phyloP scores from a whole-genome alignment of 441 rosid genomes.

The Sinapis alba region DNA sequence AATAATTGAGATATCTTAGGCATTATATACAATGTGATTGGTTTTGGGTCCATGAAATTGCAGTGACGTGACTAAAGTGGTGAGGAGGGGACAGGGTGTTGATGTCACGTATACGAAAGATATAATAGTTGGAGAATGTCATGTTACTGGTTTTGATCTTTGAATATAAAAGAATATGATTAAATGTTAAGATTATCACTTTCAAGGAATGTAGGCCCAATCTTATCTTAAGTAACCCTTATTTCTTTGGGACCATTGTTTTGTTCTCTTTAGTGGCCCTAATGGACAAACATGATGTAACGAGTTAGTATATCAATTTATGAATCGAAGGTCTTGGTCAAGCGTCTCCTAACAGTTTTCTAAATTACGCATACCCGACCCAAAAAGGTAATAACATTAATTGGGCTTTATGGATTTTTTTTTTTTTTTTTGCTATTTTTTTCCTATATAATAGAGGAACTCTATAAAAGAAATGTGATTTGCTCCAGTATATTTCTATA shows the following conservation, averaged over 20 bases:
- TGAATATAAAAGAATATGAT: constrained; percentile 5
- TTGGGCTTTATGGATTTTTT: too few relatives aligned
- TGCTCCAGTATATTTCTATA: too few relatives aligned
- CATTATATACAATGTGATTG: neutral
- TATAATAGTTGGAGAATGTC: constrained; percentile 22
- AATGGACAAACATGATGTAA: neutral
- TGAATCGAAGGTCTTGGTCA: constrained; percentile 1
- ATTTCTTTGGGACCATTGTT: constrained; percentile 31
- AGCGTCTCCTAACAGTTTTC: neutral
- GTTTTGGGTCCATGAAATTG: constrained; percentile 34
- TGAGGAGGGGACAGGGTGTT: constrained; percentile 33
- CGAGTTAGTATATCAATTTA: neutral
- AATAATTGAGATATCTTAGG: constrained; percentile 35
- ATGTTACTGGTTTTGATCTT: constrained; percentile 23
- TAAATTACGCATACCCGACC: neutral
- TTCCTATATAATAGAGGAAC: too few relatives aligned
- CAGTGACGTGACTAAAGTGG: constrained; percentile 34
- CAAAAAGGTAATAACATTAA: neutral
- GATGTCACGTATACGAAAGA: constrained; percentile 37
- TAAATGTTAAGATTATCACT: constrained; percentile 28
- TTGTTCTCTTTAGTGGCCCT: constrained; percentile 20
- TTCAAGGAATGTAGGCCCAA: constrained; percentile 33
- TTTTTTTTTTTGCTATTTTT: too few relatives aligned
- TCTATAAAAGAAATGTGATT: too few relatives aligned
- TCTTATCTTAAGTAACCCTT: constrained; percentile 35